Conservation (phyloP, 2,329 filamentous ascomycete species). For the Periconia macrospinosa region DNA sequence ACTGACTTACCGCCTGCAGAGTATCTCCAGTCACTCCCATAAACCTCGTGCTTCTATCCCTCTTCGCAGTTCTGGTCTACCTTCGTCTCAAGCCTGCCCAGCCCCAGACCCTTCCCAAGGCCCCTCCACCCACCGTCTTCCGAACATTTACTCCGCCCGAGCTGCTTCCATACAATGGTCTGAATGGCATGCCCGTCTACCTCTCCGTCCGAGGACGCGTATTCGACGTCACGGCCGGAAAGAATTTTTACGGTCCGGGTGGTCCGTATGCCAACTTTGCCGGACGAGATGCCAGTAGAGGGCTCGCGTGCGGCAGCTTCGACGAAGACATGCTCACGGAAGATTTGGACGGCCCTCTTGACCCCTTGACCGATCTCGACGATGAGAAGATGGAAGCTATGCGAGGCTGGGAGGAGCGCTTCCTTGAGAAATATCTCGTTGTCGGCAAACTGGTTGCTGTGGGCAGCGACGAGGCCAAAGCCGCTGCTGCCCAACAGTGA, state of each 20-base stretch:
- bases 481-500: constrained; percentile 32
- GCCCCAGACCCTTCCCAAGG: constrained; percentile 55
- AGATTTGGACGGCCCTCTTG: constrained; percentile 81
- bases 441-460: constrained; percentile 81
- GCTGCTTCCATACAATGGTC: constrained; percentile 84
- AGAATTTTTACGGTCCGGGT: constrained; percentile 94
- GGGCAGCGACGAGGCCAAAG: constrained; percentile 56
- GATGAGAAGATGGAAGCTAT: constrained; percentile 80
- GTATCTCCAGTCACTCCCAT: constrained; percentile 61
- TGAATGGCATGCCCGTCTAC: constrained; percentile 73
- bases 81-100: constrained; percentile 60
- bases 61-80: constrained; percentile 61
- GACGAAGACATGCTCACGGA: constrained; percentile 94
- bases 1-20: constrained; percentile 34
- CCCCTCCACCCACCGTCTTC: constrained; percentile 75
- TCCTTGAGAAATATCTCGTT: constrained; percentile 91
- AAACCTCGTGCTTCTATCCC: constrained; percentile 62
- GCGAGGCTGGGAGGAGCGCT: constrained; percentile 90
- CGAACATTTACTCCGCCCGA: constrained; percentile 81
- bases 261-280: constrained; percentile 97
- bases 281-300: constrained; percentile 84
- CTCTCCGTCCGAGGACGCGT: constrained; percentile 88
- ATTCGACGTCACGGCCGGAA: constrained; percentile 84
- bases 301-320: constrained; percentile 88
- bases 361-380: constrained; percentile 72